These are phyloP conservation scores for Candida tropicalis DNA, from an alignment of 1,139 yeast species.

Conservation along the genomic window DNA sequence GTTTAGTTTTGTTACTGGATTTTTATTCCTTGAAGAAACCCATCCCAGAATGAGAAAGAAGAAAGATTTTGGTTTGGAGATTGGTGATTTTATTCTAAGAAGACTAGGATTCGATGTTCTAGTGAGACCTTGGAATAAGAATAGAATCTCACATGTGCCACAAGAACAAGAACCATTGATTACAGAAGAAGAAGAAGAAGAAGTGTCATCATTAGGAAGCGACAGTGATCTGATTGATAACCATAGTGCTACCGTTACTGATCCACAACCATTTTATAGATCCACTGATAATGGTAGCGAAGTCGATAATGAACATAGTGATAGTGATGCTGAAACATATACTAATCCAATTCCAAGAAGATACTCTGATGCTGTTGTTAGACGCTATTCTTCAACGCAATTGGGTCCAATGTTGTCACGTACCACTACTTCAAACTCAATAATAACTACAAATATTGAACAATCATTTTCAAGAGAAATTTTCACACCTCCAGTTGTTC, in stretches of 20 bases:
- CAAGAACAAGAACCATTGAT: slow-evolving; percentile 2
- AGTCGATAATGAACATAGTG: slow-evolving; percentile 3
- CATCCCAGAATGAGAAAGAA: slow-evolving; percentile 43
- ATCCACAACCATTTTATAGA: slow-evolving; percentile 8
- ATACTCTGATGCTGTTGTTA: slow-evolving; percentile 39
- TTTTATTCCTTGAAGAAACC: slow-evolving; percentile 64
- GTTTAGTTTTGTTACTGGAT: slow-evolving; percentile 42
- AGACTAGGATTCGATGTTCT: slow-evolving; percentile 34
- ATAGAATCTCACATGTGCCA: background rate
- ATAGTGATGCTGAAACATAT: slow-evolving; percentile 21
- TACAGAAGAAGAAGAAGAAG: slow-evolving; percentile 1
- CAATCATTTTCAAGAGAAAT: slow-evolving; percentile 18
- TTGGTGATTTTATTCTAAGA: slow-evolving; percentile 48
- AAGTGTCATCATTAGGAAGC: background rate
- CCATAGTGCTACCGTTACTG: background rate
- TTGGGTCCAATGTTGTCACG: slow-evolving; percentile 17
- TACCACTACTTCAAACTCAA: slow-evolving; percentile 14
- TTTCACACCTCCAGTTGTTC: slow-evolving; percentile 41
- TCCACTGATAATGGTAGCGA: slow-evolving; percentile 1
- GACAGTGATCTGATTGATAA: slow-evolving; percentile 2
- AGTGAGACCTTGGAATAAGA: slow-evolving; percentile 35
- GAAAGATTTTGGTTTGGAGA: slow-evolving; percentile 52
- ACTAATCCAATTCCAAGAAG: slow-evolving; percentile 36
- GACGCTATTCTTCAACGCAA: slow-evolving; percentile 41
- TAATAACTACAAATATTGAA: slow-evolving; percentile 14